Conservation (phyloP, 306 rosid species). For the Betula pendula region DNA sequence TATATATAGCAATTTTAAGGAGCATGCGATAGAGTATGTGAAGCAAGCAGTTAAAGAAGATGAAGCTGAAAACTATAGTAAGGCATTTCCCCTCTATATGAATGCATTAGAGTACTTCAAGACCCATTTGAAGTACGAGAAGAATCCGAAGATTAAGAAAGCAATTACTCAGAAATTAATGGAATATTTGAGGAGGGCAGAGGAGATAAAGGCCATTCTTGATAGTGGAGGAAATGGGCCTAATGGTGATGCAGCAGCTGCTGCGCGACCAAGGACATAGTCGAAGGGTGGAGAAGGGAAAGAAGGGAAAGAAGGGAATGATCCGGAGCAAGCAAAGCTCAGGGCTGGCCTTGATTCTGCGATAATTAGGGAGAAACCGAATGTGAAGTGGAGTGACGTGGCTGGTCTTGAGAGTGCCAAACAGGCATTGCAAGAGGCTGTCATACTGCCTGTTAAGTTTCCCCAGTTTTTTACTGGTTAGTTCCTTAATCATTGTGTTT, state of each 20-base stretch:
- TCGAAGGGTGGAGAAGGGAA: constrained; percentile 72
- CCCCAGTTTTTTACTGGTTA: constrained; percentile 92
- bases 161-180: constrained; percentile 86
- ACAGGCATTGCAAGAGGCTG: constrained; percentile 94
- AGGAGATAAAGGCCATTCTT: constrained; percentile 82
- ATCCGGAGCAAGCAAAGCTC: constrained; percentile 81
- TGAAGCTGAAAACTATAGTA: constrained; percentile 79
- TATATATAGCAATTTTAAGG: constrained; percentile 97
- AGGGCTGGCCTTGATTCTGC: constrained; percentile 86
- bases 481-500: constrained; percentile 9
- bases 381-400: constrained; percentile 90
- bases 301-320: constrained; percentile 77
- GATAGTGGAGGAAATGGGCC: constrained; percentile 87
- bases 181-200: constrained; percentile 89
- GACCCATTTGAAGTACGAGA: constrained; percentile 92
- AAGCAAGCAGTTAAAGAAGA: constrained; percentile 95
- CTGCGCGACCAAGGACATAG: constrained; percentile 75
- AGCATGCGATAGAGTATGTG: constrained; percentile 91
- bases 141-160: constrained; percentile 86
- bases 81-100: constrained; percentile 91
- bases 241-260: constrained; percentile 85
- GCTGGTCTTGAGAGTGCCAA: constrained; percentile 81
- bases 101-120: constrained; percentile 91
- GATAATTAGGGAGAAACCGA: constrained; percentile 83
- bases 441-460: constrained; percentile 82